Base-by-base conservation (phyloP, 306 rosid species). In the Quercus bicolor region DNA sequence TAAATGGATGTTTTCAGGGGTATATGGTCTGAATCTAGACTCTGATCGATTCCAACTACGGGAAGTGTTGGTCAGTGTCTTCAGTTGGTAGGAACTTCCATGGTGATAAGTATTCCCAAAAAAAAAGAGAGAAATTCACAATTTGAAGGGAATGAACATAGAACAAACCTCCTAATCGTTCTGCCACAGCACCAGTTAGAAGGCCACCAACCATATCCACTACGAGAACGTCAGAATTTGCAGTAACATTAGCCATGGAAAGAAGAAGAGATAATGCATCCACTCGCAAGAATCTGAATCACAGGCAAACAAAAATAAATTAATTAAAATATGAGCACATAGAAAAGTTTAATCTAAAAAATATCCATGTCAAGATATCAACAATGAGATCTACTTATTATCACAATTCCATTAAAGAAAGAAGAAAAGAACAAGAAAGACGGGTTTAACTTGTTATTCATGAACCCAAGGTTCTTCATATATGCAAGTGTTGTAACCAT, bases 121-220 rank as follows among this genome's bases (percentile, higher is more conserved):
- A 33, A 8, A 8, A 8, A 0, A 8, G 11, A 40, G 45, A 40
- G 3, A 40, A 23, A 53, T 56, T 56, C 16, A 68, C 29, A 19
- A 84, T 76, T 48, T 40, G 77, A 81, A 66, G 48, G 54, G 78
- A 56, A 76, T 34, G 56, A 20, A 19, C 52, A 56, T 31, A 48
- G 81, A 74, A 78, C 75, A 43, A 23, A 90, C 98, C 98, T 95
- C 97, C 98, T 85, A 91, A 82, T 40, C 97, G 93, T 83, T 95
- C 98, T 23, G 98, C 98, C 82, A 85, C 91, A n/a, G 97, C 91
- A 79, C 98, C 98, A 57, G 98, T 95, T 69, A 94, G 84, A 83
- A 94, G 91, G 75, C 98, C 97, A 74, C 94, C 93, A 84, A 92
- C 86, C 96, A 88, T 88, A 80, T 95, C 98, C 82, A 92, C 88